phyloP scores from a whole-genome alignment of 805 yeast species.

The Wickerhamomyces queroliae region DNA sequence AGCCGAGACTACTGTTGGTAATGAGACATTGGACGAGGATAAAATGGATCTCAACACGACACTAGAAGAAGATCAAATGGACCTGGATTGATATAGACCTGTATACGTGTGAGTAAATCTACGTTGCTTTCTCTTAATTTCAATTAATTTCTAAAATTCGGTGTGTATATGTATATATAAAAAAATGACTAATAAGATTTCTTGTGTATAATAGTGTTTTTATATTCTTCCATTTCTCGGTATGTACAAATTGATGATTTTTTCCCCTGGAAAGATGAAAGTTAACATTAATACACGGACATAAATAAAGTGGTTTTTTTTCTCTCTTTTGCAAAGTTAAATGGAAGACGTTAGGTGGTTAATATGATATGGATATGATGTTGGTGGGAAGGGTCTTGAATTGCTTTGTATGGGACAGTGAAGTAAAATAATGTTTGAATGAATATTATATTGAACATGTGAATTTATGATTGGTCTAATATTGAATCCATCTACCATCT shows the following conservation, averaged over 20 bases:
- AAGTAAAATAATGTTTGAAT: no score
- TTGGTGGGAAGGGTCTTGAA: no score
- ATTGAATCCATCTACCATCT: conserved; percentile 47
- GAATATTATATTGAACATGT: background rate
- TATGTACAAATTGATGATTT: no score
- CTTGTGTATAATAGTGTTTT: background rate
- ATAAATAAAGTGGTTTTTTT: no score
- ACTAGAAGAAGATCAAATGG: conserved; percentile 1
- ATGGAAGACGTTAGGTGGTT: no score
- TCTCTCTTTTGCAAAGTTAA: no score
- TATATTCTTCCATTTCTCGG: background rate
- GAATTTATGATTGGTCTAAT: background rate
- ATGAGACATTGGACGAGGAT: conserved; percentile 2
- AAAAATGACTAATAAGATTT: background rate
- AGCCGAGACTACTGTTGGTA: conserved; percentile 3
- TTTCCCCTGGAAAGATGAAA: no score
- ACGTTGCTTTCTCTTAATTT: no score
- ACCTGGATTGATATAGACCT: background rate
- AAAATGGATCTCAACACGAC: conserved; percentile 1
- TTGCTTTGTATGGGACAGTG: no score
- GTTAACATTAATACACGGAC: no score
- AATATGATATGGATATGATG: no score
- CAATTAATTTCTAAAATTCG: background rate
- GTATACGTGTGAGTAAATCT: background rate
- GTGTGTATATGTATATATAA: background rate